phyloP scores from a whole-genome alignment of 73 alveolate genomes.

The Paramecium biaurelia region DNA sequence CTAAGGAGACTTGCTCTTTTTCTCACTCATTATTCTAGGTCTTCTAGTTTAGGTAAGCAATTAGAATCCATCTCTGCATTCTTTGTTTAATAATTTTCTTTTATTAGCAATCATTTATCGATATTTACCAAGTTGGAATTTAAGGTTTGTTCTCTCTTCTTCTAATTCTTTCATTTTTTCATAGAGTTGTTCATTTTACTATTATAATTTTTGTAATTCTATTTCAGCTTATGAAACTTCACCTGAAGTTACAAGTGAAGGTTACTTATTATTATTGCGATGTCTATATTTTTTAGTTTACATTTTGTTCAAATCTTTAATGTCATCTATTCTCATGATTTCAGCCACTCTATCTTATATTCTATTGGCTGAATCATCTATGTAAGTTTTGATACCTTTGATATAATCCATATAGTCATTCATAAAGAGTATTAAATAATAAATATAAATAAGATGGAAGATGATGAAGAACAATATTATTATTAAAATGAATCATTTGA shows the following conservation, averaged over 20 bases:
- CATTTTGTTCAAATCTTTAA: not conserved
- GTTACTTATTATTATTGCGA: not conserved
- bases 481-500: not conserved
- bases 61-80: not conserved
- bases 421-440: not conserved
- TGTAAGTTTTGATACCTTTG: not conserved
- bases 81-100: not conserved
- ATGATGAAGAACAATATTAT: not conserved
- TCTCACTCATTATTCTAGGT: not conserved
- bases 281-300: not conserved
- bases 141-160: not conserved
- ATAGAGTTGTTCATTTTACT: not conserved
- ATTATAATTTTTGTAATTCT: not conserved
- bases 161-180: constrained; percentile 1
- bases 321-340: not conserved
- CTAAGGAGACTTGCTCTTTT: not conserved
- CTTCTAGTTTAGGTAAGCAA: not conserved
- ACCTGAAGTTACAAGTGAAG: not conserved
- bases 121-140: not conserved
- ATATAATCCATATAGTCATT: not conserved
- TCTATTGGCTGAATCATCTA: not conserved
- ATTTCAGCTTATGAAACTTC: not conserved
- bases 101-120: not conserved
- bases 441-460: not conserved
- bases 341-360: not conserved